phyloP scores from a whole-genome alignment of 768 basidiomycete species.

The Vararia minispora region DNA sequence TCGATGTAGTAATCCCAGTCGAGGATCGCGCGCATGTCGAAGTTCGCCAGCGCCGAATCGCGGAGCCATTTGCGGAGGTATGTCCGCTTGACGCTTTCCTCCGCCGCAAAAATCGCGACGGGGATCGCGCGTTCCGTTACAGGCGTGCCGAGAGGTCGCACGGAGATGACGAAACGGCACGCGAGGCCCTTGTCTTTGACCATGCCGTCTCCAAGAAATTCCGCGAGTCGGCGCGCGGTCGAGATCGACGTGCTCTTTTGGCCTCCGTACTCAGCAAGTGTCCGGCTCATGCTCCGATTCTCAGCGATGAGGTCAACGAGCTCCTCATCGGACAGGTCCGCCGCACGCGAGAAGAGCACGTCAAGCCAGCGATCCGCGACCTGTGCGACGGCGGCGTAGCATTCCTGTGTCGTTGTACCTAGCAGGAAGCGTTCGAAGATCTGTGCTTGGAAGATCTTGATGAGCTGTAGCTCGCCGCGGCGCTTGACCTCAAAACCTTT shows the following conservation, averaged over 20 bases:
- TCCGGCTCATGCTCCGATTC: slow-evolving; percentile 96
- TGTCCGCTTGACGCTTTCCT: slow-evolving; percentile 77
- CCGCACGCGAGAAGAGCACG: slow-evolving; percentile 79
- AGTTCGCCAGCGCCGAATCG: slow-evolving; percentile 75
- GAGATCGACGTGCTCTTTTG: slow-evolving; percentile 99
- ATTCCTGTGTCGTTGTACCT: slow-evolving; percentile 87
- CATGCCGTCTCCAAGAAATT: slow-evolving; percentile 97
- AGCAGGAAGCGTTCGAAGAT: slow-evolving; percentile 97
- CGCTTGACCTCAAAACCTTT: slow-evolving; percentile 99
- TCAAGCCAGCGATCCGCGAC: slow-evolving; percentile 98
- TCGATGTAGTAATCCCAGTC: slow-evolving; percentile 99
- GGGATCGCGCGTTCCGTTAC: slow-evolving; percentile 97
- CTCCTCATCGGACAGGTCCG: slow-evolving; percentile 82
- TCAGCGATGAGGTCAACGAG: slow-evolving; percentile 97
- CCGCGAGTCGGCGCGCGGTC: slow-evolving; percentile 88
- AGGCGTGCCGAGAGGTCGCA: slow-evolving; percentile 83
- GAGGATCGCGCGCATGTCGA: slow-evolving; percentile 87
- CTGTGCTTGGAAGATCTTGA: slow-evolving; percentile 99
- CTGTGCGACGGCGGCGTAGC: slow-evolving; percentile 87
- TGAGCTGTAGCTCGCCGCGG: slow-evolving; percentile 91
- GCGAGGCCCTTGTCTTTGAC: slow-evolving; percentile 99
- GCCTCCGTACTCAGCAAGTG: slow-evolving; percentile 87
- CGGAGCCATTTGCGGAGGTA: slow-evolving; percentile 97
- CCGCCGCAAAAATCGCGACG: slow-evolving; percentile 95
- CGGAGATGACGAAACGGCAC: slow-evolving; percentile 98